Conservation (phyloP, 2,329 filamentous ascomycete species). For the Beauveria asiatica region DNA sequence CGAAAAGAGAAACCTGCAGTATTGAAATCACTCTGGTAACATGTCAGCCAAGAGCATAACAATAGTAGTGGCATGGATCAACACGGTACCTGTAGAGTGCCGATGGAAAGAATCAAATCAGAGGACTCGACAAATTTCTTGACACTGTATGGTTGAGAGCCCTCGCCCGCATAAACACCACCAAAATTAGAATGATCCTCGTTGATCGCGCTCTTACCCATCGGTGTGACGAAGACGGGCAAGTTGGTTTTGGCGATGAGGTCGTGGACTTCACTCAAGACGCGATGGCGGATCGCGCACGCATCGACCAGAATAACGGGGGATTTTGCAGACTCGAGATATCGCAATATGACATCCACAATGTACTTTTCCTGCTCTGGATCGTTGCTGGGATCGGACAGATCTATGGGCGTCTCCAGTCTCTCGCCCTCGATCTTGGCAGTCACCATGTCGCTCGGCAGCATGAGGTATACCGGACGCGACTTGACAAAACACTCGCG, state of each 20-base stretch:
- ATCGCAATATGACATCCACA: slow-evolving; percentile 68
- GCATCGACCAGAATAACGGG: slow-evolving; percentile 78
- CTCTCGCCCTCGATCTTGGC: slow-evolving; percentile 67
- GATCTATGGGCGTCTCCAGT: slow-evolving; percentile 61
- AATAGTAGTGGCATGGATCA: not conserved
- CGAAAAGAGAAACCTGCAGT: slow-evolving; percentile 76
- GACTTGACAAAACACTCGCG: slow-evolving; percentile 65
- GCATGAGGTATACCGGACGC: slow-evolving; percentile 73
- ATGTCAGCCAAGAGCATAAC: not conserved
- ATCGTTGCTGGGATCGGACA: slow-evolving; percentile 57
- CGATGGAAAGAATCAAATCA: slow-evolving; percentile 63
- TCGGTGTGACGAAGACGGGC: slow-evolving; percentile 80
- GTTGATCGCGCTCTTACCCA: slow-evolving; percentile 79
- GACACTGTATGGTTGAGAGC: slow-evolving; percentile 56
- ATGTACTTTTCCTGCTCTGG: slow-evolving; percentile 69
- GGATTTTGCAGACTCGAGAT: slow-evolving; percentile 61
- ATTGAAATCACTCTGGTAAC: slow-evolving; percentile 62
- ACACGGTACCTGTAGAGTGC: slow-evolving; percentile 43
- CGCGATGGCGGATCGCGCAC: slow-evolving; percentile 69
- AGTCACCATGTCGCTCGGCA: slow-evolving; percentile 73
- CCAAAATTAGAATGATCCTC: slow-evolving; percentile 69
- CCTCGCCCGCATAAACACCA: slow-evolving; percentile 77
- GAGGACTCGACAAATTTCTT: slow-evolving; percentile 56
- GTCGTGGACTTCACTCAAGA: slow-evolving; percentile 62
- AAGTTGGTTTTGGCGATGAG: slow-evolving; percentile 65